Conservation (phyloP, 164 flowering plant species). For the Stephania japonica region DNA sequence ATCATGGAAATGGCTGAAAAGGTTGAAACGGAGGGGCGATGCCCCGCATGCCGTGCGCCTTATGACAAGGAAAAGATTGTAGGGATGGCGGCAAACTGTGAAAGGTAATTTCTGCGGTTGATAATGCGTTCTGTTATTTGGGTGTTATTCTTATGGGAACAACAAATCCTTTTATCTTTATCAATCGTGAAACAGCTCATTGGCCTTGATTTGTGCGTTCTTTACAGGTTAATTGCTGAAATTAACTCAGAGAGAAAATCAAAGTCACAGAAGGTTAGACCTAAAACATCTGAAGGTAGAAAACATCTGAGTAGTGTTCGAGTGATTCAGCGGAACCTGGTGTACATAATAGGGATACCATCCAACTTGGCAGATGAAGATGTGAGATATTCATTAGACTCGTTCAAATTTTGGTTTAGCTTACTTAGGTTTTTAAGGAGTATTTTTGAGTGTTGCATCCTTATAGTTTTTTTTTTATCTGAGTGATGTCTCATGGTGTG, state of each 20-base stretch:
- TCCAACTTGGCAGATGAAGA: conserved; percentile 87
- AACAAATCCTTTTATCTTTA: background rate
- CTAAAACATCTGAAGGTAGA: conserved; percentile 70
- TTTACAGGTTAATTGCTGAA: conserved; percentile 68
- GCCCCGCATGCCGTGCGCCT: conserved; percentile 90
- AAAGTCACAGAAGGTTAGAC: conserved; percentile 72
- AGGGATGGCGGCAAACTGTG: conserved; percentile 69
- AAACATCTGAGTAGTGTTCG: conserved; percentile 89
- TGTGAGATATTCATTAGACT: conserved; percentile 17
- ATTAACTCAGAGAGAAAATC: conserved; percentile 54
- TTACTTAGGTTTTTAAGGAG: background rate
- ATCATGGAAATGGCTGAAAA: conserved; percentile 99
- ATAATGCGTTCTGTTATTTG: background rate
- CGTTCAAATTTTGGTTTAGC: conserved; percentile 18
- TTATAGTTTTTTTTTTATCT: background rate
- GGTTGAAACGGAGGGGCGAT: conserved; percentile 87
- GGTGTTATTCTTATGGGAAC: background rate
- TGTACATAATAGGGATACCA: conserved; percentile 89
- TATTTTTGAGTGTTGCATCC: too few species aligned
- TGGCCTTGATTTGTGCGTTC: background rate
- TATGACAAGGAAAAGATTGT: conserved; percentile 96
- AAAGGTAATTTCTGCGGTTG: conserved; percentile 38
- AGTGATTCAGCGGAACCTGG: conserved; percentile 90
- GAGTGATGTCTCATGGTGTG: conserved; percentile 4
- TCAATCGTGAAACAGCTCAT: background rate